Base-by-base conservation (phyloP, 164 flowering plant species). In the Dillenia suffruticosa region DNA sequence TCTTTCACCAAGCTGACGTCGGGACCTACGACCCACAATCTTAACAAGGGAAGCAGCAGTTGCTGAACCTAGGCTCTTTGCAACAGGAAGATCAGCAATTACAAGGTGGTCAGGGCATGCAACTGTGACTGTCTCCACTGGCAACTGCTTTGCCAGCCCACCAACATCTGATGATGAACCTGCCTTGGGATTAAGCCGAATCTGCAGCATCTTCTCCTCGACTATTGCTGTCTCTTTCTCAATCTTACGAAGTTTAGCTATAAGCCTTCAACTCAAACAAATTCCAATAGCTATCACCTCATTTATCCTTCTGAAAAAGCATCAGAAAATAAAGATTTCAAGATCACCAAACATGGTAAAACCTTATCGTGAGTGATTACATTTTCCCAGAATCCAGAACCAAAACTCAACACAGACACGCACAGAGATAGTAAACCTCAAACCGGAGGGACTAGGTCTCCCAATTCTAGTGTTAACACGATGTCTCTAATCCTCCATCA, bases 71-170 rank as follows among this genome's bases (percentile, higher is more conserved):
- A 95, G 78, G 69, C 96, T 76, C 81, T 92, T 92, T 1, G 96
- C 97, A 8, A 95, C 99, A 32, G 94, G 96, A 55, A 94, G 96
- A 80, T 94, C 99, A 46, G 99, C 90, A 40, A 94, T 76, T 16
- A 89, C 82, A 48, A 95, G 90, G 69, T 92, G 97, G 66, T 91
- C 97, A 9, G 96, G 97, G 68, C 97, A 95, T 8, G 99, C 96
- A 26, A 91, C 99, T 19, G 90, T 95, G 63, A 95, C 97, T 8
- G 76, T 77, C 50, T 86, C 96, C 32, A 54, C 77, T 0, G 82
- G 76, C 55, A 65, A 68, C 8, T 84, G 68, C 63, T 83, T 85
- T 3, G 72, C 73, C n/a, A 74, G 83, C 22, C 71, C 81, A 24
- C 79, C 83, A 19, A 72, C 69, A 51, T 84, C 96, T 6, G 69